Base-by-base conservation (phyloP, 805 yeast species). In the Candida hispaniensis region DNA sequence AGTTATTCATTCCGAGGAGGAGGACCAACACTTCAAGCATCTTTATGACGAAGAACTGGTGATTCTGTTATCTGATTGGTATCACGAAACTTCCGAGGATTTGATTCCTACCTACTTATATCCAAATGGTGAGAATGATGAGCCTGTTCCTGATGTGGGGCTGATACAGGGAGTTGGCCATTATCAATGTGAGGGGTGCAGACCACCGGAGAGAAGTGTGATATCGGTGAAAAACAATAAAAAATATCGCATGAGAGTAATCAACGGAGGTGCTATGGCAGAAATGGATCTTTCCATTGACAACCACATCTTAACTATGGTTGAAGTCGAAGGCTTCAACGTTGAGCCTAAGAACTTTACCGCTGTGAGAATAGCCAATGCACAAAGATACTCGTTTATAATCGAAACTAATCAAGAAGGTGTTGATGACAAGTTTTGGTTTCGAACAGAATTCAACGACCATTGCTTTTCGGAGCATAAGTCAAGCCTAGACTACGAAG, bases 351-450 rank as follows among this genome's bases (percentile, higher is more conserved):
- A 45, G 4, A 35, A 28, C 1, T 42, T 48, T 8, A 46, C 47
- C 14, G 47, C 43, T 15, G 41, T 55, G 2, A 44, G 50, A 6
- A 39, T 58, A 4, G 67, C 88, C 1, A 83, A 79, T 13, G 95
- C 88, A 7, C 95, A 86, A 59, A 64, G 96, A 50, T 71, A 78
- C 51, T 66, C 81, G 23, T 77, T 81, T 2, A 58, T 82, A 43
- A 58, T 83, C 11, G 67, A 64, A 14, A 32, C 41, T 3, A 35
- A 43, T 14, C 10, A 40, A 49, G 4, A 55, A 49, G 42, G 42
- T 20, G 16, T 32, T 19, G 14, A 44, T 44, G 38, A 57, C 61
- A n/a, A 48, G 33, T 57, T 56, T 41, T 61, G 64, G 64, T 49
- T 61, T 52, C 56, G 60, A 19, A 64, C 63, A 4, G 51, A 48